Conservation (phyloP, 2,329 filamentous ascomycete species). For the Sporothrix phasma region DNA sequence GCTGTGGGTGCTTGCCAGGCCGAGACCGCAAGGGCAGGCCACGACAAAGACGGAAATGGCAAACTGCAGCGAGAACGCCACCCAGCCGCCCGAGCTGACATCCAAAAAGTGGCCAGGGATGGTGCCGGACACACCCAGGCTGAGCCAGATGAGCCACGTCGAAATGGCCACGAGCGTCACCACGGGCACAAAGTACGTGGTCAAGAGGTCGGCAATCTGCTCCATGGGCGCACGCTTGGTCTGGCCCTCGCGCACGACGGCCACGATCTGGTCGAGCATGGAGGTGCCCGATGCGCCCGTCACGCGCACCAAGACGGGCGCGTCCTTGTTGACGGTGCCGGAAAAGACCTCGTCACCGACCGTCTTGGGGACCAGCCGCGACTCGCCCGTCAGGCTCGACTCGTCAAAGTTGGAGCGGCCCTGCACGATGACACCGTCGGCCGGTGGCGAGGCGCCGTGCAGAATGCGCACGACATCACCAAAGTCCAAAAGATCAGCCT, state of each 20-base stretch:
- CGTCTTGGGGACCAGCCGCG: slow-evolving; percentile 53
- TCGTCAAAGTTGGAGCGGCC: slow-evolving; percentile 71
- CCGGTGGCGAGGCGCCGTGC: slow-evolving; percentile 74
- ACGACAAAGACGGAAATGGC: slow-evolving; percentile 82
- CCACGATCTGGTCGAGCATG: slow-evolving; percentile 72
- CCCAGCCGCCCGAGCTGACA: slow-evolving; percentile 50
- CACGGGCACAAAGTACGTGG: slow-evolving; percentile 66
- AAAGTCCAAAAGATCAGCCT: slow-evolving; percentile 62
- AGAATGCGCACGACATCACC: slow-evolving; percentile 66
- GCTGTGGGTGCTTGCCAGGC: slow-evolving; percentile 78
- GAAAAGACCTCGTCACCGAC: slow-evolving; percentile 57
- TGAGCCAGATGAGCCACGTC: slow-evolving; percentile 65
- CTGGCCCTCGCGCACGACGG: slow-evolving; percentile 67
- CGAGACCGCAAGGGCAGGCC: slow-evolving; percentile 75
- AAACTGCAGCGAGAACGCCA: slow-evolving; percentile 67
- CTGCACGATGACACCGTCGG: slow-evolving; percentile 60
- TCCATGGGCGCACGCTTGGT: slow-evolving; percentile 67
- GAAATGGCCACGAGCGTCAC: slow-evolving; percentile 58
- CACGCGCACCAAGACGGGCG: slow-evolving; percentile 51
- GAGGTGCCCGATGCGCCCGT: slow-evolving; percentile 57
- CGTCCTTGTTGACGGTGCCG: slow-evolving; percentile 63
- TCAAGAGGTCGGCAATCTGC: slow-evolving; percentile 61
- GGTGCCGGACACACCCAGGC: slow-evolving; percentile 47
- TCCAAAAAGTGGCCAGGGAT: slow-evolving; percentile 49
- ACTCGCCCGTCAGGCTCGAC: slow-evolving; percentile 78